Evolutionary conservation across 2,329 filamentous ascomycete genomes (phyloP).

Genomic region (Thelonectria discophora): DNA sequence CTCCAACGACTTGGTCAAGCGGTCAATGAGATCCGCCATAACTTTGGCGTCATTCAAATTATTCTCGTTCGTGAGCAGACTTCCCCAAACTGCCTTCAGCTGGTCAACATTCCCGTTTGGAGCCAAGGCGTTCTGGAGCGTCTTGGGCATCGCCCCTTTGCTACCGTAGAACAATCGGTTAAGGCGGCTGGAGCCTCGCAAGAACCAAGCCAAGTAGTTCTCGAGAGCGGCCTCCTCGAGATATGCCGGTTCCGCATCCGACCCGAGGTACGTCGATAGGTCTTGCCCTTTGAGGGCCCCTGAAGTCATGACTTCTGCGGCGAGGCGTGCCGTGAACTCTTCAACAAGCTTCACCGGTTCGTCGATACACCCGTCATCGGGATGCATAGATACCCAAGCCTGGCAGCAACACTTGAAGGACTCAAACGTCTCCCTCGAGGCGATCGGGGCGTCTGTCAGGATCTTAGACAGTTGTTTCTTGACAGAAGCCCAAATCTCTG

Average conservation of each 20-base stretch:
- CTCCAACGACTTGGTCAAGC: conserved; percentile 43
- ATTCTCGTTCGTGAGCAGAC: conserved; percentile 49
- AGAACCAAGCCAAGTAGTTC: conserved; percentile 49
- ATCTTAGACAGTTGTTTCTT: conserved; percentile 47
- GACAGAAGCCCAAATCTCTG: conserved; percentile 46
- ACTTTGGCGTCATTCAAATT: conserved; percentile 49
- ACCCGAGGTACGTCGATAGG: conserved; percentile 26
- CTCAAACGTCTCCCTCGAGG: conserved; percentile 50
- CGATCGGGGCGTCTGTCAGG: conserved; percentile 45
- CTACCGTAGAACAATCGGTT: conserved; percentile 41
- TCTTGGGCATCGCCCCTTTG: conserved; percentile 37
- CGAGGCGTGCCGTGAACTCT: conserved; percentile 47
- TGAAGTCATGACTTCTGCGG: conserved; percentile 41
- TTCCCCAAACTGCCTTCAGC: conserved; percentile 42
- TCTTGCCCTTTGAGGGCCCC: conserved; percentile 37
- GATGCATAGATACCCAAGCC: conserved; percentile 51
- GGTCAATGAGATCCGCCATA: conserved; percentile 45
- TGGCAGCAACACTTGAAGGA: conserved; percentile 52
- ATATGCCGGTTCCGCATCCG: conserved; percentile 36
- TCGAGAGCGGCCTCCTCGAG: conserved; percentile 39
- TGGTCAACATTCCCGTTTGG: conserved; percentile 27
- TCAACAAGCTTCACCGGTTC: conserved; percentile 47
- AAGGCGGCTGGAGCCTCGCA: conserved; percentile 46
- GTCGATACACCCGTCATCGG: conserved; percentile 44
- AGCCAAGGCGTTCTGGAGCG: conserved; percentile 38